Evolutionary conservation across 2,329 filamentous ascomycete genomes (phyloP).

Genomic region (Neofusicoccum sp.): DNA sequence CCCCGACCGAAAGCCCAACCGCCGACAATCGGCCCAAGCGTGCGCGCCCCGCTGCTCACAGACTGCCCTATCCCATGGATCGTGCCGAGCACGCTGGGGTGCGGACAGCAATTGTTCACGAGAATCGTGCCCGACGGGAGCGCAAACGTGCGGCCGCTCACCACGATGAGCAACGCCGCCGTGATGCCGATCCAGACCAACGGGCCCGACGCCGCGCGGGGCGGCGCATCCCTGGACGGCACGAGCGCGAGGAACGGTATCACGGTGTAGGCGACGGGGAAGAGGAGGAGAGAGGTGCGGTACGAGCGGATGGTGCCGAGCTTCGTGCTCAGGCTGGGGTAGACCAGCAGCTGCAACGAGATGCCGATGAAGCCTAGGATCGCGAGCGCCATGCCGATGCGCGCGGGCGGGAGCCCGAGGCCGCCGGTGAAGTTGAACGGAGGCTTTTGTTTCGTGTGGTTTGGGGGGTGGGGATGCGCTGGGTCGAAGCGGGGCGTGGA

Average conservation of each 20-base stretch:
- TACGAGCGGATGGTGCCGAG: conserved; percentile 44
- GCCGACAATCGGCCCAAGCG: conserved; percentile 60
- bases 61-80: conserved; percentile 61
- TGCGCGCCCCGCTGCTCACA: conserved; percentile 57
- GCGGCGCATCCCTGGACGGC: conserved; percentile 39
- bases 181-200: conserved; percentile 45
- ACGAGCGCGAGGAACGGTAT: conserved; percentile 45
- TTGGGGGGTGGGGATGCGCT: conserved; percentile 31
- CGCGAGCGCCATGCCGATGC: conserved; percentile 48
- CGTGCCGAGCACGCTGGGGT: conserved; percentile 55
- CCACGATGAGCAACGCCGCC: conserved; percentile 43
- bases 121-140: conserved; percentile 59
- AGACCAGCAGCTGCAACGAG: conserved; percentile 46
- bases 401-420: conserved; percentile 46
- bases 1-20: conserved; percentile 62
- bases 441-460: conserved; percentile 36
- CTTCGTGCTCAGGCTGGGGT: conserved; percentile 41
- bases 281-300: conserved; percentile 42
- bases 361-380: conserved; percentile 50
- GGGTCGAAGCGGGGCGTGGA: conserved; percentile 45
- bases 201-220: conserved; percentile 39
- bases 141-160: conserved; percentile 49
- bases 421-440: conserved; percentile 50
- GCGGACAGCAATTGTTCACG: conserved; percentile 60
- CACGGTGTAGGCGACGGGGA: conserved; percentile 46